Evolutionary conservation across 208 protist genomes (phyloP).

Genomic region (Wallacemonas collosoma): DNA sequence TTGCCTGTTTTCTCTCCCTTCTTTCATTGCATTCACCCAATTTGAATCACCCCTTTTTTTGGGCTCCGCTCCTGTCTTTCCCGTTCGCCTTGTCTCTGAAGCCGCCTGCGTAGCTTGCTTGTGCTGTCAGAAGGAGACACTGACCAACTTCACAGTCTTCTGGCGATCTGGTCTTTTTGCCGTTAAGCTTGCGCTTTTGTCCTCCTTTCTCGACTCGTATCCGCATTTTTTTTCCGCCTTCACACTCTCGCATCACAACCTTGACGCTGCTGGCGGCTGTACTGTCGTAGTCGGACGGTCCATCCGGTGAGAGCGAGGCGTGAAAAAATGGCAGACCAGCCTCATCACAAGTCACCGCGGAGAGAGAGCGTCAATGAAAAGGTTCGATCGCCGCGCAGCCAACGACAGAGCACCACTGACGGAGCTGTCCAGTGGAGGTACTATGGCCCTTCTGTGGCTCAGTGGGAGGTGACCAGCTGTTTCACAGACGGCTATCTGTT

Average conservation of each 20-base stretch:
- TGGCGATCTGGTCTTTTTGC: no score
- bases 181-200: no score
- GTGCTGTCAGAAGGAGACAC: no score
- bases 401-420: neutral
- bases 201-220: no score
- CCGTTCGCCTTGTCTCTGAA: neutral
- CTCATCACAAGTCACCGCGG: constrained; percentile 14
- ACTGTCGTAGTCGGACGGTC: no score
- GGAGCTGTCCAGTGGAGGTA: constrained; percentile 19
- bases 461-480: constrained; percentile 31
- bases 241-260: neutral
- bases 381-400: neutral
- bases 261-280: no score
- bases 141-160: no score
- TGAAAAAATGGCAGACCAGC: constrained; percentile 10
- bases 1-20: neutral
- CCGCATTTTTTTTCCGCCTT: constrained; percentile 10
- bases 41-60: constrained; percentile 3
- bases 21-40: neutral
- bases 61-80: neutral
- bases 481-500: constrained; percentile 48
- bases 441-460: constrained; percentile 31
- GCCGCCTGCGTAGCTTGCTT: no score
- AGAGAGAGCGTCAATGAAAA: constrained; percentile 1
- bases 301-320: neutral